These are phyloP conservation scores for Medakamo hakoo DNA, from an alignment of 139 green algal genomes.

Conservation along the genomic window DNA sequence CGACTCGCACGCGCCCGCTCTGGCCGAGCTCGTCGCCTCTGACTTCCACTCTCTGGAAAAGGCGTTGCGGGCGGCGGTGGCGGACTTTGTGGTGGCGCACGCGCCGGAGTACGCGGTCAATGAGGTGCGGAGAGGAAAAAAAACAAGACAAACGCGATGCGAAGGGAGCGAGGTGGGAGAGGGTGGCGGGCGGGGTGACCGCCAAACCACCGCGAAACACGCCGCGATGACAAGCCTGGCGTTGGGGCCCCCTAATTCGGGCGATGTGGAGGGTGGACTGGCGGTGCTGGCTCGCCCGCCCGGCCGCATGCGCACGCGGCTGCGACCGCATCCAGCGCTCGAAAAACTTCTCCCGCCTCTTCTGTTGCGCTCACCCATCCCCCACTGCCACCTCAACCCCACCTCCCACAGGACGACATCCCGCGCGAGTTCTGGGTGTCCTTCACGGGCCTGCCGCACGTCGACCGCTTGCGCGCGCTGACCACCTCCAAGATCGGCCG, in stretches of 20 bases:
- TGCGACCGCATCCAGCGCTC: neutral
- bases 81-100: neutral
- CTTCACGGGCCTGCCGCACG: slow-evolving; percentile 1
- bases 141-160: too few relatives aligned
- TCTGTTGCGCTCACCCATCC: too few relatives aligned
- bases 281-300: too few relatives aligned
- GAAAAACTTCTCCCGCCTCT: too few relatives aligned
- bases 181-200: too few relatives aligned
- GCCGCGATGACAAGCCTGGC: too few relatives aligned
- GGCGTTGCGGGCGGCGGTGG: neutral
- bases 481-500: slow-evolving; percentile 26
- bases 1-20: neutral
- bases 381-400: neutral
- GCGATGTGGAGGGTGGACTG: too few relatives aligned
- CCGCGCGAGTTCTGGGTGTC: neutral
- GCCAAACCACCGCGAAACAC: neutral
- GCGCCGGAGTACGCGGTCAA: neutral
- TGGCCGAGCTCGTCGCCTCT: neutral
- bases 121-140: too few relatives aligned
- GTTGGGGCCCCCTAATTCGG: too few relatives aligned
- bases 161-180: neutral
- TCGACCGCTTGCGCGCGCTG: slow-evolving; percentile 20
- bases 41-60: neutral
- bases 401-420: neutral
- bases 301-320: too few relatives aligned